Percentiles rank a stretch among this genome's conserved stretches.
These are phyloP conservation scores for Oleoguttula mirabilis DNA, from an alignment of 495 filamentous ascomycete genomes.

Conservation along the genomic window DNA sequence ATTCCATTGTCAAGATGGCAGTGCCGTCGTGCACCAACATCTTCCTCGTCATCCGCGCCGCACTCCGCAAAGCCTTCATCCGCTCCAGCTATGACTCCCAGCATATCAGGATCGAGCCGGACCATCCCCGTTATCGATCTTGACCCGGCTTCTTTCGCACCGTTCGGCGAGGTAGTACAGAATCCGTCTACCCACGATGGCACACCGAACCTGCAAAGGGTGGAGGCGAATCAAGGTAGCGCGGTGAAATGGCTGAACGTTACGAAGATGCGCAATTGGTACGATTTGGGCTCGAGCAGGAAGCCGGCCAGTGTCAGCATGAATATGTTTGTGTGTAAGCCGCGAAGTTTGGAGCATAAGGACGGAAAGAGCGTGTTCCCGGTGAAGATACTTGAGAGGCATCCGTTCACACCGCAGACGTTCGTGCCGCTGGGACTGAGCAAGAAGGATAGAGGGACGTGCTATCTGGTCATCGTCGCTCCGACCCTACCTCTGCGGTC, in stretches of 20 bases:
- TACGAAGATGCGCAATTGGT: slow-evolving; percentile 55
- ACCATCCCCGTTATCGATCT: slow-evolving; percentile 12
- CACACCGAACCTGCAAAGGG: slow-evolving; percentile 22
- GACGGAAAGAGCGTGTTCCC: slow-evolving; percentile 40
- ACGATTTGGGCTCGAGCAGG: slow-evolving; percentile 52
- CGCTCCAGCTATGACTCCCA: slow-evolving; percentile 2
- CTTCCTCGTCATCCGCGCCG: slow-evolving; percentile 5
- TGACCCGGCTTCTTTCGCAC: slow-evolving; percentile 52
- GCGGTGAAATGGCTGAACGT: slow-evolving; percentile 78
- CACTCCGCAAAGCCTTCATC: slow-evolving; percentile 7
- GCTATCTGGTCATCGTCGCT: slow-evolving; percentile 83
- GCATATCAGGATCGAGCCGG: slow-evolving; percentile 15
- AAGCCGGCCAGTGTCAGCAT: slow-evolving; percentile 49
- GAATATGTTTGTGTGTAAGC: slow-evolving; percentile 84
- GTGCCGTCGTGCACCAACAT: slow-evolving; percentile 9
- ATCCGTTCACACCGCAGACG: slow-evolving; percentile 87
- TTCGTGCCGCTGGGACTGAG: slow-evolving; percentile 67
- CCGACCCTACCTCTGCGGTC: slow-evolving; percentile 40
- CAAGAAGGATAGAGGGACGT: slow-evolving; percentile 22
- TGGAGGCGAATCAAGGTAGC: slow-evolving; percentile 69
- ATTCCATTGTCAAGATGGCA: slow-evolving; percentile 2
- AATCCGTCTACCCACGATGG: slow-evolving; percentile 40
- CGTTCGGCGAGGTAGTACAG: slow-evolving; percentile 72
- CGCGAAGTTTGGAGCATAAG: slow-evolving; percentile 39
- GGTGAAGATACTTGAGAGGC: slow-evolving; percentile 72